phyloP scores from a whole-genome alignment of 768 basidiomycete genomes.

The Sistotremastrum suecicum region DNA sequence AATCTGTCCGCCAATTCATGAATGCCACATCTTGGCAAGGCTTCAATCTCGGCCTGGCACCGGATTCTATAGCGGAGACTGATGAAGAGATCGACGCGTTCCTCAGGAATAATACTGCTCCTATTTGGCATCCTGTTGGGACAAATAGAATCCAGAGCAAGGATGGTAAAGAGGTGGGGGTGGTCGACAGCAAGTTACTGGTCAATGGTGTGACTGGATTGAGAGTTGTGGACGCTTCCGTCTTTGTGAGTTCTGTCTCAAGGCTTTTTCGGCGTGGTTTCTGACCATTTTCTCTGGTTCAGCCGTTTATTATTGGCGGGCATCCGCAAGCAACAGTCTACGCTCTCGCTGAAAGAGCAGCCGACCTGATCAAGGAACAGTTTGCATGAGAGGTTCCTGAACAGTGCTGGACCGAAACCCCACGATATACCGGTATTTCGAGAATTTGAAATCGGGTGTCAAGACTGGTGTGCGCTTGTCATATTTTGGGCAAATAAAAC shows the following conservation, averaged over 20 bases:
- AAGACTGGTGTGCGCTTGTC: too few relatives aligned
- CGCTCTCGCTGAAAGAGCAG: conserved; percentile 12
- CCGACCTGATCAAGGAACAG: conserved; percentile 11
- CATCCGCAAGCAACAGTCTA: conserved; percentile 11
- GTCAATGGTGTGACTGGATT: conserved; percentile 32
- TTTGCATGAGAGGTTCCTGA: too few relatives aligned
- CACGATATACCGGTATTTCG: too few relatives aligned
- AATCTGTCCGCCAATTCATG: not conserved
- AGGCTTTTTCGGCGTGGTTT: conserved; percentile 2
- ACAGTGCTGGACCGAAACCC: too few relatives aligned
- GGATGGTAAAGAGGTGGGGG: conserved; percentile 17
- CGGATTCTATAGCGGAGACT: not conserved
- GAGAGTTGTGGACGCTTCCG: conserved; percentile 19
- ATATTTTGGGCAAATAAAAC: too few relatives aligned
- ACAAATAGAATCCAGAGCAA: conserved; percentile 28
- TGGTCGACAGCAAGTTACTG: conserved; percentile 26
- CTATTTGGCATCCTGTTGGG: conserved; percentile 16
- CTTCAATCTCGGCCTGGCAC: conserved; percentile 2
- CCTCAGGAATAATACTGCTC: conserved; percentile 7
- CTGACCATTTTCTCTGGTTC: not conserved
- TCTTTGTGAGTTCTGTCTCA: conserved; percentile 8
- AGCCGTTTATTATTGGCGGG: conserved; percentile 10
- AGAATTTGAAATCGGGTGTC: too few relatives aligned
- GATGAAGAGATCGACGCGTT: conserved; percentile 11
- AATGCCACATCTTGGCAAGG: conserved; percentile 5